These are phyloP conservation scores for Pythium monospermum DNA, from an alignment of 352 stramenopile species.

Conservation along the genomic window DNA sequence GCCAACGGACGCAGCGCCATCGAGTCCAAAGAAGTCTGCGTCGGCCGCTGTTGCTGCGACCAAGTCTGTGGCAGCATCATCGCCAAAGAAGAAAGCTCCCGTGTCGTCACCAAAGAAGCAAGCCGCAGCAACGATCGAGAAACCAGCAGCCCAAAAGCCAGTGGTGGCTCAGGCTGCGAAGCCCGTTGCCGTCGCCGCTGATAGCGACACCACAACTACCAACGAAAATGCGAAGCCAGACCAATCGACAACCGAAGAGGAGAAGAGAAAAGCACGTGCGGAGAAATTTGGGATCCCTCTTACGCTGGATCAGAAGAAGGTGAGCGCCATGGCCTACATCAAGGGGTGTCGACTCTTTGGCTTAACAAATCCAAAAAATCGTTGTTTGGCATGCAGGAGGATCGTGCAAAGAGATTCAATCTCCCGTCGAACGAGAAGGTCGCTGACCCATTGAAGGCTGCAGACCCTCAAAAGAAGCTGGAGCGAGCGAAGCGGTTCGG, in stretches of 20 bases:
- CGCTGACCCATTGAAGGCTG: conserved; percentile 25
- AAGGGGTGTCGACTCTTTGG: too few species aligned
- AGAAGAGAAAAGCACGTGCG: conserved; percentile 72
- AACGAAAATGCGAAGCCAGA: conserved; percentile 11
- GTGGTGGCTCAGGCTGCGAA: conserved; percentile 1
- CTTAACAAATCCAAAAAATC: too few species aligned
- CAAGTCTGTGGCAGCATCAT: conserved; percentile 15
- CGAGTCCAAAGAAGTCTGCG: conserved; percentile 24
- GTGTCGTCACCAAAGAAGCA: conserved; percentile 10
- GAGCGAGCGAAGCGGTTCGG: conserved; percentile 75
- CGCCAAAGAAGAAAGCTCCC: conserved; percentile 4
- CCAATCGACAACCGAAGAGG: conserved; percentile 53
- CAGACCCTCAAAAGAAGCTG: conserved; percentile 55
- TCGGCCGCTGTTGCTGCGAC: not conserved
- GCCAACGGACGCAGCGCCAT: conserved; percentile 18
- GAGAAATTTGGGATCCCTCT: conserved; percentile 78
- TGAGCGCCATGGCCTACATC: too few species aligned
- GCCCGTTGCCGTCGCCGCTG: not conserved
- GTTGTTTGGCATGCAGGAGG: conserved; percentile 33
- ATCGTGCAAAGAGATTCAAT: conserved; percentile 80
- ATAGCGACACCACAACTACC: not conserved
- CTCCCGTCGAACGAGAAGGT: conserved; percentile 22
- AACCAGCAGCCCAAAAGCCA: conserved; percentile 5
- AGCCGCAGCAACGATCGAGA: conserved; percentile 12
- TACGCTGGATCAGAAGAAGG: conserved; percentile 74